Base-by-base conservation (phyloP, 1,284 basidiomycete genomes). In the Ceratobasidium sp. region DNA sequence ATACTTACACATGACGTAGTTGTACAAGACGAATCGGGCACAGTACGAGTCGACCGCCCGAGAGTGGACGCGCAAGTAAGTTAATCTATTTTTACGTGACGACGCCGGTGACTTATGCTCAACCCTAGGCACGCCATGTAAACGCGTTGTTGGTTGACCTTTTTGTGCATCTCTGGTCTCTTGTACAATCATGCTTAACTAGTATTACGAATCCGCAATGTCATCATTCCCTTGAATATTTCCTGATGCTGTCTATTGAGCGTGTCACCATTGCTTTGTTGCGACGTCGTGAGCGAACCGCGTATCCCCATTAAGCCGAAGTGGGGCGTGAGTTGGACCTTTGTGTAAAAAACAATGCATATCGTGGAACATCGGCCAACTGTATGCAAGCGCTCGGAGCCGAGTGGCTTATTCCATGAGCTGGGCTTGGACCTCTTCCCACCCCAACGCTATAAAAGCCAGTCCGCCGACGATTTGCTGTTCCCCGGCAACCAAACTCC, bases 51-150 rank as follows among this genome's bases (percentile, higher is more conserved):
- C 94, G 77, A 98, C 94, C 37, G 96, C 96, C 56, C 88, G 95
- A 85, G 96, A 98, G 86, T 98, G 95, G 95, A 96, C 95, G 82
- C 90, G 95, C 89, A 97, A 97, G 95, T 97, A 80, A 81, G 94
- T 87, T 2, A 54, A 59, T 9, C 24, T 43, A 29, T 24, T 29
- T n/a, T 27, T 41, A 41, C 13, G 19, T 11, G 37, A 54, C 53
- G 27, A 34, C 6, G 31, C 29, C 14, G 22, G n/a, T 56, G 19
- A 64, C 27, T 68, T 34, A 49, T 29, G 24, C 37, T 24, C n/a
- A 19, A 16, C 27, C 14, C 19, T 48, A 74, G 72, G 29, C 37
- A 74, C 49, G 72, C 72, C 14, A 74, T 74, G 72, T 74, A 74
- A 56, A 68, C 37, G 65, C 39, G 65, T 11, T 56, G 49, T 68